A percentile compares a stretch with the other conserved stretches of the same genome.
Evolutionary conservation across 129 eudicot genomes (phyloP).

Genomic region (Pittosporum tobira): DNA sequence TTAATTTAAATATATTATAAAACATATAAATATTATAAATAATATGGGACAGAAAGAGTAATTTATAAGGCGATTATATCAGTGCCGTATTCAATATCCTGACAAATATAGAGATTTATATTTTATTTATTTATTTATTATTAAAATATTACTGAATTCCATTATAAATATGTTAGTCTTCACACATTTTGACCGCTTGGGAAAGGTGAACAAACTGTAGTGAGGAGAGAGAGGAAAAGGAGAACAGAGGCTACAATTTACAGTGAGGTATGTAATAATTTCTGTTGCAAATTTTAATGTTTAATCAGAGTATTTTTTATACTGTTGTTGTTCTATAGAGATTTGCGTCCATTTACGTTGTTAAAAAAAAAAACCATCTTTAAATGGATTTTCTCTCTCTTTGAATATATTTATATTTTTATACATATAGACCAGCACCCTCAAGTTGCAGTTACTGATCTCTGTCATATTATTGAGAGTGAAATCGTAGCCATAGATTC

Average conservation of each 20-base stretch:
- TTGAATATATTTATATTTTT: not conserved
- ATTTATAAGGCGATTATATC: no score
- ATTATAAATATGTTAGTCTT: not conserved
- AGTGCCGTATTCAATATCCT: no score
- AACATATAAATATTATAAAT: no score
- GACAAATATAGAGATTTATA: no score
- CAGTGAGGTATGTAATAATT: conserved; percentile 9
- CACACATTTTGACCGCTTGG: conserved; percentile 20
- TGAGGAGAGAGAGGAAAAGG: conserved; percentile 5
- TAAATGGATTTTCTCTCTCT: not conserved
- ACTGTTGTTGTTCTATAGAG: conserved; percentile 6
- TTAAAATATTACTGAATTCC: not conserved
- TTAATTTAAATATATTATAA: no score
- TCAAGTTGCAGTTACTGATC: not conserved
- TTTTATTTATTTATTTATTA: not conserved
- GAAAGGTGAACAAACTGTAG: not conserved
- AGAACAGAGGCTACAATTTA: not conserved
- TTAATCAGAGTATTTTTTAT: not conserved
- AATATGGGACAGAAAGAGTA: no score
- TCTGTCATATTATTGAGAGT: conserved; percentile 2
- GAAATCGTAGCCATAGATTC: conserved; percentile 9
- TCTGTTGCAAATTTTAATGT: conserved; percentile 2
- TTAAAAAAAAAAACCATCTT: not conserved
- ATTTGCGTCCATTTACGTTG: conserved; percentile 19
- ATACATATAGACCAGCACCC: conserved; percentile 3